phyloP scores from a whole-genome alignment of 2,329 filamentous ascomycete genomes.

The Diaporthe ilicicola region DNA sequence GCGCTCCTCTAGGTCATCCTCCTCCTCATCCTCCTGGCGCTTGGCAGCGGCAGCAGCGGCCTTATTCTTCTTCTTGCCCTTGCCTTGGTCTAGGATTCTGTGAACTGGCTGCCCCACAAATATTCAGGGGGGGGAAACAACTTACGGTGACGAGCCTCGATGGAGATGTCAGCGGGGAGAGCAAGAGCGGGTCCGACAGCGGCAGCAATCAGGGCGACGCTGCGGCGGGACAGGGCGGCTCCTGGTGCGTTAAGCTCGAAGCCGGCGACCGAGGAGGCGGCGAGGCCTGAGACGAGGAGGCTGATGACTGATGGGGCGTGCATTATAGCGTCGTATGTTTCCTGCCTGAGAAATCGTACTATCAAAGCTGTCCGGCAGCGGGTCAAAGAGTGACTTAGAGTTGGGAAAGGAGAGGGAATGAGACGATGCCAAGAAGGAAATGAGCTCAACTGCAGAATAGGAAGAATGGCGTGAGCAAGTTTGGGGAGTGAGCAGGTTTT shows the following conservation, averaged over 20 bases:
- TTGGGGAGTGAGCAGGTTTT: slow-evolving; percentile 24
- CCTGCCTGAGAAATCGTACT: slow-evolving; percentile 18
- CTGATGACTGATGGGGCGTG: slow-evolving; percentile 30
- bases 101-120: neutral
- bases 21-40: slow-evolving; percentile 17
- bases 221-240: slow-evolving; percentile 27
- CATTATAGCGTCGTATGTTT: slow-evolving; percentile 28
- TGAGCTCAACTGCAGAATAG: slow-evolving; percentile 25
- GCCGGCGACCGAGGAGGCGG: slow-evolving; percentile 26
- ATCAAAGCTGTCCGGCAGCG: slow-evolving; percentile 31
- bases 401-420: slow-evolving; percentile 13
- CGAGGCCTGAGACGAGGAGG: slow-evolving; percentile 31
- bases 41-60: neutral
- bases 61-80: slow-evolving; percentile 32
- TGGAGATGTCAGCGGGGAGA: slow-evolving; percentile 34
- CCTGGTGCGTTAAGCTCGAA: slow-evolving; percentile 24
- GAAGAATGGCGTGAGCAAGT: slow-evolving; percentile 31
- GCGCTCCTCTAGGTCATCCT: neutral
- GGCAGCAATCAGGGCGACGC: slow-evolving; percentile 28
- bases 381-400: slow-evolving; percentile 26
- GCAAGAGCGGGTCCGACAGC: slow-evolving; percentile 34
- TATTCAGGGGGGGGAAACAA: neutral
- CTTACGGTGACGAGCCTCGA: slow-evolving; percentile 32
- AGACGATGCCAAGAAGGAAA: slow-evolving; percentile 11
- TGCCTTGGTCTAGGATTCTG: slow-evolving; percentile 11